Conservation (phyloP, 225 moss, liverwort and hornwort genomes). For the Pseudoscleropodium purum region DNA sequence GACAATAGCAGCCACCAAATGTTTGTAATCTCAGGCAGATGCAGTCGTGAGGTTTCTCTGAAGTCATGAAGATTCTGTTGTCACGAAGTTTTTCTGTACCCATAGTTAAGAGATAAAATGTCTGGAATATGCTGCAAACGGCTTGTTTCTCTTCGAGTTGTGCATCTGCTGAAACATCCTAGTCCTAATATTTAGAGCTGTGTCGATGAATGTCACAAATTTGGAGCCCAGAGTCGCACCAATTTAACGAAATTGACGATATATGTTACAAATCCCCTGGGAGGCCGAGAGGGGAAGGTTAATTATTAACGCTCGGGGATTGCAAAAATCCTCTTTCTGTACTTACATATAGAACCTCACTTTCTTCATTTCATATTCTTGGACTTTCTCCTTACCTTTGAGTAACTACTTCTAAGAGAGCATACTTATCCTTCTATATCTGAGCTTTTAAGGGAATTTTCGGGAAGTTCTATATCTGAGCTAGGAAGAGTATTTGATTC, state of each 20-base stretch:
- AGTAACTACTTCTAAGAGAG: background rate
- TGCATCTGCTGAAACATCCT: background rate
- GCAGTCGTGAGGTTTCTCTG: background rate
- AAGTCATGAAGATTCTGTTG: background rate
- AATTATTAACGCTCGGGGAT: background rate
- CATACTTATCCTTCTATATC: background rate
- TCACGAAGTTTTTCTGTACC: background rate
- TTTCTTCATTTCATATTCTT: background rate
- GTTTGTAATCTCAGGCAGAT: background rate
- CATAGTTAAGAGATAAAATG: background rate
- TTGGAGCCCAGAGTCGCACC: background rate
- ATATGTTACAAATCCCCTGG: background rate
- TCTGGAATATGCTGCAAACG: background rate
- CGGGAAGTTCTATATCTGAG: background rate
- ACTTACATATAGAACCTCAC: background rate
- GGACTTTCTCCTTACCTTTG: background rate
- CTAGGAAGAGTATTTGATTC: background rate
- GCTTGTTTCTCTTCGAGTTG: background rate
- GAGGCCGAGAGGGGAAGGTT: background rate
- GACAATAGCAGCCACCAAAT: background rate
- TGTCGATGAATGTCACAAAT: background rate
- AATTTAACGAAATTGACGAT: background rate
- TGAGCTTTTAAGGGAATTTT: background rate
- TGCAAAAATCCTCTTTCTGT: background rate
- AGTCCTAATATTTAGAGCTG: background rate